Base-by-base conservation (phyloP, 1,139 yeast genomes). In the Meyerozyma smithsonii region DNA sequence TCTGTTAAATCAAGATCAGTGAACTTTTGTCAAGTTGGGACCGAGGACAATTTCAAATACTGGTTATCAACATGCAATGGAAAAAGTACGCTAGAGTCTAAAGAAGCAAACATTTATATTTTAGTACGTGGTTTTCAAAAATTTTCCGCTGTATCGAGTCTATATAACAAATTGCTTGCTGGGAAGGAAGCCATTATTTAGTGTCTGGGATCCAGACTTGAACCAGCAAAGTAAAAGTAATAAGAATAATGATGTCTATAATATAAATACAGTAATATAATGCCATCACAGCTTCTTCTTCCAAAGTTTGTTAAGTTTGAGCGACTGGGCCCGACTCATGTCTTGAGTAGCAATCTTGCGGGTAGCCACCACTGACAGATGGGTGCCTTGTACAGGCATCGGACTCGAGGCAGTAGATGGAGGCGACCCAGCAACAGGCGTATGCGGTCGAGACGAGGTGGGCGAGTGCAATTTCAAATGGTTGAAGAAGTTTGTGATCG, bases 401-500 rank as follows among this genome's bases (percentile, higher is more conserved):
- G 34, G 34, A 14, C 34, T 30, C 34, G 28, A 15, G 36, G 18
- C 25, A 23, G 28, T 24, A 23, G 36, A 21, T 15, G 19, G 25
- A 21, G 36, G 36, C n/a, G 36, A 15, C 5, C 28, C 36, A 10
- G 15, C 4, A 18, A 19, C 19, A 10, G 36, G 25, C 8, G 28
- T 19, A 19, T 15, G 19, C 3, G 28, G 3, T 15, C 36, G n/a
- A n/a, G 20, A 21, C 24, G 36, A 34, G 18, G 23, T 19, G 21
- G 28, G 36, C 15, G 25, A 34, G 18, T 39, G 41, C 20, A 46
- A 35, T 42, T 58, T 61, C 37, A 62, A 50, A 38, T 62, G 66
- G 14, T 64, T 64, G 39, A 62, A 51, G 23, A 63, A 42, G 42
- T 55, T 61, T 12, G 62, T 47, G 12, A 61, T 43, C 6, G 67